Evolutionary conservation across 371 early-diverging fungal species (phyloP), one percentile per base, ranked within the genome.

Genomic region (Funneliformis caledonium): DNA sequence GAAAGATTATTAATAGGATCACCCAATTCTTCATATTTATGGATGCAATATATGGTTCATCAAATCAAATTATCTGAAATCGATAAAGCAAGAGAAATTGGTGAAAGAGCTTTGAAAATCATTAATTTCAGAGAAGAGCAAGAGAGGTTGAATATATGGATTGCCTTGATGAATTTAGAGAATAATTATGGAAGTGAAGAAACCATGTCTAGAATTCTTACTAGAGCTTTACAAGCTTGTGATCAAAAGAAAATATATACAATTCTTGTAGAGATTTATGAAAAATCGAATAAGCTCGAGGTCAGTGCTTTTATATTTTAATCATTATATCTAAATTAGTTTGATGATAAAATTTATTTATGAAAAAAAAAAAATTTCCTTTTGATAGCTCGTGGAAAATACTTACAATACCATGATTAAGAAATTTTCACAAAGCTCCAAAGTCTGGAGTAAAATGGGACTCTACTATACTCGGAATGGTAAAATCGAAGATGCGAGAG

Each of bases 11-110:
- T 99, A 60, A 88, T 99, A 48, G 96, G 95, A 10, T 96, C 97
- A 42, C 99, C 99, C 83, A 96, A 97, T 88, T 94, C 94, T 48
- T 98, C 98, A 16, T 96, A 91, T 88, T 81, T 98, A 76, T 99
- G 99, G 99, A 95, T 99, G 83, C 96, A 97, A 86, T 99, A 96
- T 84, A 99, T 99, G 98, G 97, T 98, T 5, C 96, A 94, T 88
- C 96, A 96, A 80, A 88, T 97, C 6, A 92, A 97, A 79, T 86
- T 97, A 80, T 93, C 95, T 2, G 96, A 97, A 84, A 91, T 98
- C 60, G 93, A 88, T 33, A 96, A 95, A 82, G 98, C 98, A 8
- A 94, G 98, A 50, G 91, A 91, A 72, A 92, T 98, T 75, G 98
- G 94, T 68, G 95, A 97, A 82, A 93, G 97, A 64, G 99, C 98